A percentile compares a stretch with the other conserved stretches of the same genome.
phyloP scores from a whole-genome alignment of 805 yeast genomes.

The Saccharomycopsis sp. region DNA sequence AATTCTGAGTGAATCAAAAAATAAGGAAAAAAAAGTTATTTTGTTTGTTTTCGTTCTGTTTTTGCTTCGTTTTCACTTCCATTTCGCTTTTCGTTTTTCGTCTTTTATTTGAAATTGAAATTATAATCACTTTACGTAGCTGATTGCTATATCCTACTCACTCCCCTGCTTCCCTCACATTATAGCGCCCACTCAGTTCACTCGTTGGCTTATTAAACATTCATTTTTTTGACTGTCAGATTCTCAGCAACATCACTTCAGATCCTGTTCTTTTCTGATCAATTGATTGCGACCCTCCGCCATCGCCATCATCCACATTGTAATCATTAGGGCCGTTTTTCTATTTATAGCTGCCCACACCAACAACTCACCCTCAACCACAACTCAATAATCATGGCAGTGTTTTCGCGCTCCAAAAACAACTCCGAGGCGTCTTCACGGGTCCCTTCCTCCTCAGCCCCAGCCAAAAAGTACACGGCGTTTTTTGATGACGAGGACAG shows the following conservation, averaged over 20 bases:
- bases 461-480: conserved; percentile 12
- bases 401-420: neutral
- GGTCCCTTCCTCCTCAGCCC: neutral
- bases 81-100: neutral
- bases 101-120: too few relatives aligned
- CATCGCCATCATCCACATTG: too few relatives aligned
- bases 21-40: neutral
- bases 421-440: neutral
- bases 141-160: too few relatives aligned
- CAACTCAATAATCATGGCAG: neutral
- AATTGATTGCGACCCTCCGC: too few relatives aligned
- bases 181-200: neutral
- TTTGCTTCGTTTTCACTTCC: neutral
- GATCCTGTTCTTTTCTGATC: too few relatives aligned
- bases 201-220: neutral
- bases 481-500: conserved; percentile 20
- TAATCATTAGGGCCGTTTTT: too few relatives aligned
- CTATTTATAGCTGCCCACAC: neutral
- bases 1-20: neutral
- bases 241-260: too few relatives aligned
- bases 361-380: neutral
- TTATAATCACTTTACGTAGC: too few relatives aligned
- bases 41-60: neutral
- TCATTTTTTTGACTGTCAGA: too few relatives aligned
- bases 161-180: too few relatives aligned